phyloP scores from a whole-genome alignment of 2,329 filamentous ascomycete species.

The Aspergillus pseudoterreus region DNA sequence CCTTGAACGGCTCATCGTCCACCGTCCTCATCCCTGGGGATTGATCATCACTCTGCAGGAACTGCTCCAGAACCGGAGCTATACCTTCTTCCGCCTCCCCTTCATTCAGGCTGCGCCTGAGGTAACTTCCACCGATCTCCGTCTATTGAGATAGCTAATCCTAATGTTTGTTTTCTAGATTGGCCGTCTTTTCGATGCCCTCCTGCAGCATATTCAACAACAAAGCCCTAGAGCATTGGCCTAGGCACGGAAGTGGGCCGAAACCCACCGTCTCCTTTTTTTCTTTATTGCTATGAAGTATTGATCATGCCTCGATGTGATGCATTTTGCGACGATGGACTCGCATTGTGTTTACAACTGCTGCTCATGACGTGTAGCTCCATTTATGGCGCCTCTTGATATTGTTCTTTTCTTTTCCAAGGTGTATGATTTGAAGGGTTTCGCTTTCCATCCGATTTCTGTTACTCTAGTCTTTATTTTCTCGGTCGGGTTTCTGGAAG shows the following conservation, averaged over 20 bases:
- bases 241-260: slow-evolving; percentile 17
- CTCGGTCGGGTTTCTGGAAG: slow-evolving; percentile 24
- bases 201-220: slow-evolving; percentile 45
- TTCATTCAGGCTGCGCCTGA: slow-evolving; percentile 89
- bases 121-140: slow-evolving; percentile 47
- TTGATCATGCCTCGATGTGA: slow-evolving; percentile 20
- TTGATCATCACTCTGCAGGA: slow-evolving; percentile 84
- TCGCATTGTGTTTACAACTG: slow-evolving; percentile 16
- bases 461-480: slow-evolving; percentile 17
- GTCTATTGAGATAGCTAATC: neutral
- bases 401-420: slow-evolving; percentile 1
- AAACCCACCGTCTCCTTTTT: slow-evolving; percentile 9
- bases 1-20: slow-evolving; percentile 80
- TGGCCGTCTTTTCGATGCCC: slow-evolving; percentile 43
- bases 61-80: slow-evolving; percentile 84
- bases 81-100: slow-evolving; percentile 86
- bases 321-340: slow-evolving; percentile 17
- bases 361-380: slow-evolving; percentile 19
- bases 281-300: slow-evolving; percentile 19
- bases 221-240: slow-evolving; percentile 44
- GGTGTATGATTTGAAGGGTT: slow-evolving; percentile 19
- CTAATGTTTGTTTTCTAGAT: slow-evolving; percentile 29
- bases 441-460: slow-evolving; percentile 16
- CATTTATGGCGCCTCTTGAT: slow-evolving; percentile 13
- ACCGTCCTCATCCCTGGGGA: slow-evolving; percentile 94